These are phyloP conservation scores for Suillus variegatus DNA, from an alignment of 768 basidiomycete genomes.

Conservation along the genomic window DNA sequence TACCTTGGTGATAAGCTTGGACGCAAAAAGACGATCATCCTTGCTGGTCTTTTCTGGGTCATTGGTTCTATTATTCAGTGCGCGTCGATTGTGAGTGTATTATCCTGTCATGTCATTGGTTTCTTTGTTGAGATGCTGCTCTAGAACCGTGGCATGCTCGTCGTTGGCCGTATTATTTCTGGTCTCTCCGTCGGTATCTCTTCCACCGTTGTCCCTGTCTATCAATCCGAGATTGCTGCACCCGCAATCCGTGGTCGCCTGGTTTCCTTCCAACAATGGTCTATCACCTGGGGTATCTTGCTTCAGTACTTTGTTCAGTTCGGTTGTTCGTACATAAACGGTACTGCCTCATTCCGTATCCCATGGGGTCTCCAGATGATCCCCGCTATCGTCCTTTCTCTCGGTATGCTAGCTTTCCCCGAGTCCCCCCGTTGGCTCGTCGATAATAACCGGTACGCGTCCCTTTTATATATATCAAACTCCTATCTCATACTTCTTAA, in stretches of 20 bases:
- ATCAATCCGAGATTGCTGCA: conserved; percentile 74
- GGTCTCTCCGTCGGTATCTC: conserved; percentile 69
- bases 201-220: conserved; percentile 69
- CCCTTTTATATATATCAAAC: neutral
- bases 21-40: conserved; percentile 64
- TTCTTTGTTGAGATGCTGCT: neutral
- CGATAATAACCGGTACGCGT: conserved; percentile 52
- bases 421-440: conserved; percentile 74
- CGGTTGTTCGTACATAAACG: conserved; percentile 67
- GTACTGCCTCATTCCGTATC: conserved; percentile 73
- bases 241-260: conserved; percentile 73
- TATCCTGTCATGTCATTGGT: neutral
- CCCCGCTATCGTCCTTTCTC: conserved; percentile 66
- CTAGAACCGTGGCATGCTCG: conserved; percentile 75
- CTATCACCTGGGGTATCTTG: conserved; percentile 78
- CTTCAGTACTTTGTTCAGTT: conserved; percentile 78
- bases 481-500: neutral
- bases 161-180: conserved; percentile 66
- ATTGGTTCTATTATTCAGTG: conserved; percentile 74
- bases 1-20: conserved; percentile 65
- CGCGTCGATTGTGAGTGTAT: conserved; percentile 44
- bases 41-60: conserved; percentile 71
- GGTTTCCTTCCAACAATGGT: conserved; percentile 79
- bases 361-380: conserved; percentile 83
- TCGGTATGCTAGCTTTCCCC: conserved; percentile 70